Evolutionary conservation across 2,329 filamentous ascomycete species (phyloP).

Genomic region (Berkeleyomyces basicola): DNA sequence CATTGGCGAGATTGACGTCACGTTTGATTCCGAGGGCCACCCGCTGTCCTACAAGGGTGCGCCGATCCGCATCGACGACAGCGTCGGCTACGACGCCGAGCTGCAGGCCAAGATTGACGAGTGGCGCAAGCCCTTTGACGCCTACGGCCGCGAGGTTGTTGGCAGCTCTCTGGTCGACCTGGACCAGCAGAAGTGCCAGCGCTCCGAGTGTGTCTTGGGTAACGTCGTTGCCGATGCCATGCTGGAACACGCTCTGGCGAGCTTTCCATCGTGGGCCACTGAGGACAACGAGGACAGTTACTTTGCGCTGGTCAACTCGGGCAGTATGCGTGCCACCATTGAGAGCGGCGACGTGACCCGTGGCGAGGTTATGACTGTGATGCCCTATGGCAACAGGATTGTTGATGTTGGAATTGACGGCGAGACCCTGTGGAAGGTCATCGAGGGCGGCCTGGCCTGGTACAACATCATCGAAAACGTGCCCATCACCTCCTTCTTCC

Average conservation of each 20-base stretch:
- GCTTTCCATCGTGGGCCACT: conserved; percentile 29
- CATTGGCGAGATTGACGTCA: conserved; percentile 49
- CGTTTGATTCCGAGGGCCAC: conserved; percentile 42
- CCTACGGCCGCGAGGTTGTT: conserved; percentile 39
- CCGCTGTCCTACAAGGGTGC: conserved; percentile 46
- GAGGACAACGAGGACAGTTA: conserved; percentile 23
- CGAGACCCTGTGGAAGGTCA: conserved; percentile 35
- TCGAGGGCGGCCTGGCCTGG: conserved; percentile 41
- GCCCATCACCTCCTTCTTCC: conserved; percentile 40
- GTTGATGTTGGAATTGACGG: conserved; percentile 40
- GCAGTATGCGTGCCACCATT: conserved; percentile 47
- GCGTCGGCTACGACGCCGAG: conserved; percentile 36
- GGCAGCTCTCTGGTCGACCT: conserved; percentile 37
- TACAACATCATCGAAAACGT: conserved; percentile 38
- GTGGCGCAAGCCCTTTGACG: conserved; percentile 46
- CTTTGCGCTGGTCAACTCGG: conserved; percentile 47
- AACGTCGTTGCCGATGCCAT: conserved; percentile 43
- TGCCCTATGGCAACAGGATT: conserved; percentile 49
- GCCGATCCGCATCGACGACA: conserved; percentile 47
- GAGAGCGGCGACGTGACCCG: conserved; percentile 44
- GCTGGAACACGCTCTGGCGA: conserved; percentile 30
- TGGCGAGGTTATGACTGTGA: conserved; percentile 45
- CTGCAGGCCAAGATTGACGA: conserved; percentile 40
- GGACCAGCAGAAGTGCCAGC: conserved; percentile 41
- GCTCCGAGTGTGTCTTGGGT: conserved; percentile 40